Evolutionary conservation across 495 filamentous ascomycete species (phyloP).

Genomic region (Aspergillus homomorphus): DNA sequence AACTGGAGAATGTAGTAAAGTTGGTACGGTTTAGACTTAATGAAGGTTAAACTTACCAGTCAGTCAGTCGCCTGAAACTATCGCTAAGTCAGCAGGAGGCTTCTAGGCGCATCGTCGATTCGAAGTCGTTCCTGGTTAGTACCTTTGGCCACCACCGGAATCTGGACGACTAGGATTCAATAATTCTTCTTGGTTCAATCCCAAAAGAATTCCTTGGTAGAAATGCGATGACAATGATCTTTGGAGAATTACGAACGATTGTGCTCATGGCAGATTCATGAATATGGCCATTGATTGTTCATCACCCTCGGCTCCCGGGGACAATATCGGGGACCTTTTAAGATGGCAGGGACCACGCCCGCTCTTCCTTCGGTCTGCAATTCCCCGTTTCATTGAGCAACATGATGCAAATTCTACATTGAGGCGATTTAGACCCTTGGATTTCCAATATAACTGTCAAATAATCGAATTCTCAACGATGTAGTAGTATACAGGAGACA

Average conservation of each 20-base stretch:
- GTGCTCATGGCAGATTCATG: background rate
- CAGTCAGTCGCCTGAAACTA: background rate
- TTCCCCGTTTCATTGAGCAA: background rate
- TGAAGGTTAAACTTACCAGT: background rate
- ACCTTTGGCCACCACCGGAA: background rate
- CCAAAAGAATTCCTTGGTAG: no score
- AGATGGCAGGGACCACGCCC: background rate
- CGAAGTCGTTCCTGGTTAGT: background rate
- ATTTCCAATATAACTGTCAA: background rate
- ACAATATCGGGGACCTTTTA: background rate
- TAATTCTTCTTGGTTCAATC: no score
- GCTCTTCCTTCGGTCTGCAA: no score
- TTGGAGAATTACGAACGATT: no score
- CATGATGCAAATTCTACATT: background rate
- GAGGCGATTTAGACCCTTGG: no score
- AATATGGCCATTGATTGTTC: background rate
- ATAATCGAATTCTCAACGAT: background rate
- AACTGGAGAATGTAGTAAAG: background rate
- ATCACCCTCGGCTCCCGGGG: background rate
- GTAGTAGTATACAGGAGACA: constrained; percentile 21
- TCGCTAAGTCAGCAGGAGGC: background rate
- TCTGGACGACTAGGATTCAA: no score
- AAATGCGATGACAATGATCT: no score
- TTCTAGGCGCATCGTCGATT: background rate
- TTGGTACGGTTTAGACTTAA: background rate